Percentiles rank a stretch among this genome's conserved stretches.
Conservation (phyloP, 164 flowering plant genomes). For the Dillenia suffruticosa region DNA sequence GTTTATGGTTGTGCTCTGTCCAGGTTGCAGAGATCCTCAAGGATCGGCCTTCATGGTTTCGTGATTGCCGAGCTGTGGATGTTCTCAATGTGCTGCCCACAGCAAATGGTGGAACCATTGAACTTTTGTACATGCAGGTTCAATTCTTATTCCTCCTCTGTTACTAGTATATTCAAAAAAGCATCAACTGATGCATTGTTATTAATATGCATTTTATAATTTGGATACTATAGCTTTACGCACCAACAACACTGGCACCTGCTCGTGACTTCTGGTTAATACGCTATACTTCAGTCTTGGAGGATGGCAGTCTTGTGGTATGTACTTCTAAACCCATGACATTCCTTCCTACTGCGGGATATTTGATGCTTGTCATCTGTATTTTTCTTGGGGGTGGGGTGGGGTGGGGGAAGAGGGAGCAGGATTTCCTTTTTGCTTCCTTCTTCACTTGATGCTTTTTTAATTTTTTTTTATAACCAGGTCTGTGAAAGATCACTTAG, state of each 20-base stretch:
- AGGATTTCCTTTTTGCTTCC: too few species aligned
- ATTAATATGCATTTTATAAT: background rate
- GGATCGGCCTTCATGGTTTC: conserved; percentile 93
- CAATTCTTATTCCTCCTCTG: background rate
- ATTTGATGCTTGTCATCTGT: background rate
- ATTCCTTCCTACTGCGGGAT: background rate
- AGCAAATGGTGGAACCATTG: conserved; percentile 96
- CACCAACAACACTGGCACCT: conserved; percentile 97
- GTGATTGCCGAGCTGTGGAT: conserved; percentile 94
- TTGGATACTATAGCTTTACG: conserved; percentile 61
- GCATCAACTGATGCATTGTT: background rate
- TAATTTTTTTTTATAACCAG: conserved; percentile 25
- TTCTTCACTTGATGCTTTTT: background rate
- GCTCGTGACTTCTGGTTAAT: conserved; percentile 97
- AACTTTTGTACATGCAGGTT: conserved; percentile 97
- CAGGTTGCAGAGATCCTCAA: conserved; percentile 97
- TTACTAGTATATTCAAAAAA: background rate
- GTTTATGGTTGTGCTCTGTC: conserved; percentile 4
- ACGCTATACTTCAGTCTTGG: conserved; percentile 82
- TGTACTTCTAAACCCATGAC: conserved; percentile 13
- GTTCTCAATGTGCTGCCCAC: conserved; percentile 81
- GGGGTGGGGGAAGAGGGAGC: too few species aligned
- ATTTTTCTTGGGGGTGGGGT: too few species aligned
- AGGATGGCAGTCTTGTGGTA: conserved; percentile 99
- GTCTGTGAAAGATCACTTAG: conserved; percentile 95